These are phyloP conservation scores for Saccharomycopsis fermentans DNA, from an alignment of 805 yeast genomes.

Conservation along the genomic window DNA sequence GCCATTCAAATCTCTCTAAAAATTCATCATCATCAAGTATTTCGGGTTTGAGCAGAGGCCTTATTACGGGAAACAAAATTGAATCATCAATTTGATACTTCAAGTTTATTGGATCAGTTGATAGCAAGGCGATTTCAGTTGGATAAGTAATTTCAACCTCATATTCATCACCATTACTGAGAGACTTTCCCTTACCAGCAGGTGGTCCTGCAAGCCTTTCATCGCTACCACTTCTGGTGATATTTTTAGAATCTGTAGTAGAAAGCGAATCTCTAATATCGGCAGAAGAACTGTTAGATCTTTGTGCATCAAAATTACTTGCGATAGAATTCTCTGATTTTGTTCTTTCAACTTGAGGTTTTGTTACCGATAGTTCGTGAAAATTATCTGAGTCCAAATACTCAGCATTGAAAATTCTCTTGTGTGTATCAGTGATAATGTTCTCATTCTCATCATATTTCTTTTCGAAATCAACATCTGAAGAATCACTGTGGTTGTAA, in stretches of 20 bases:
- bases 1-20: slow-evolving; percentile 88
- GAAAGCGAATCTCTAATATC: not conserved
- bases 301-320: not conserved
- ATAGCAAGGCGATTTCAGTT: slow-evolving; percentile 28
- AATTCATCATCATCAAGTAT: slow-evolving; percentile 31
- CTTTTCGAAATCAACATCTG: not conserved
- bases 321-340: not conserved
- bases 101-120: slow-evolving; percentile 29
- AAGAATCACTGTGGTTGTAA: slow-evolving; percentile 3
- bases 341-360: not conserved
- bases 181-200: slow-evolving; percentile 19
- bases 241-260: not conserved
- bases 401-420: not conserved
- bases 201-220: not conserved
- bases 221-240: not conserved
- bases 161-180: slow-evolving; percentile 20
- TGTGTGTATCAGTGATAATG: not conserved
- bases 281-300: not conserved
- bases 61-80: slow-evolving; percentile 18
- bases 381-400: not conserved
- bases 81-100: slow-evolving; percentile 39
- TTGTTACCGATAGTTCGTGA: not conserved
- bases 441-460: not conserved
- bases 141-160: slow-evolving; percentile 19
- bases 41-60: slow-evolving; percentile 18